Evolutionary conservation across 2,329 filamentous ascomycete species (phyloP).

Genomic region (Colletotrichum incanum): DNA sequence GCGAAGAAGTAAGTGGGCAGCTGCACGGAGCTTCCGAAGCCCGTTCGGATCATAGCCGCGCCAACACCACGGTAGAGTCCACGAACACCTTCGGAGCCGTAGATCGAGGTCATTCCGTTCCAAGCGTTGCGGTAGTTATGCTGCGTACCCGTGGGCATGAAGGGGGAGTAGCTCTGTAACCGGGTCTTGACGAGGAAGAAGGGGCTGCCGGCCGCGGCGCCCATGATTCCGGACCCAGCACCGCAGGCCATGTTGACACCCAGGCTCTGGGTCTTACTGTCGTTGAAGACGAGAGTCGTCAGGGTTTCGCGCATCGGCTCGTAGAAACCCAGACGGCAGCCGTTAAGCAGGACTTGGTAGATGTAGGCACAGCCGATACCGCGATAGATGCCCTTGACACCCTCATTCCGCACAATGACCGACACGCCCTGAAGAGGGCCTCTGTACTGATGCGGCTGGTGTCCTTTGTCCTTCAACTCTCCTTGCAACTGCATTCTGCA

Average conservation of each 20-base stretch:
- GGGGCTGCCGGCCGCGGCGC: slow-evolving; percentile 92
- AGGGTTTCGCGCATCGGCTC: slow-evolving; percentile 88
- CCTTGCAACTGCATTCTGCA: slow-evolving; percentile 93
- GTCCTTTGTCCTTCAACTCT: slow-evolving; percentile 89
- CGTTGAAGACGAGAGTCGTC: slow-evolving; percentile 79
- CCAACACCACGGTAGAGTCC: slow-evolving; percentile 93
- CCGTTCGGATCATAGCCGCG: slow-evolving; percentile 95
- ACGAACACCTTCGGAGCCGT: slow-evolving; percentile 79
- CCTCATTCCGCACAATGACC: slow-evolving; percentile 93
- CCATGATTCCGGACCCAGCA: slow-evolving; percentile 89
- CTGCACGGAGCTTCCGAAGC: slow-evolving; percentile 96
- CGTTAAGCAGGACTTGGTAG: slow-evolving; percentile 97
- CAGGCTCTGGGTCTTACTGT: slow-evolving; percentile 84
- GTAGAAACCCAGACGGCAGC: slow-evolving; percentile 97
- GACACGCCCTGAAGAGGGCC: slow-evolving; percentile 93
- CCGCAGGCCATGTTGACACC: slow-evolving; percentile 95
- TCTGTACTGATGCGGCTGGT: slow-evolving; percentile 89
- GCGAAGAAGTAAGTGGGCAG: slow-evolving; percentile 98
- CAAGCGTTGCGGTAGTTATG: slow-evolving; percentile 90
- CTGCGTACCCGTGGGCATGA: slow-evolving; percentile 96
- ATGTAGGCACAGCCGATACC: slow-evolving; percentile 94
- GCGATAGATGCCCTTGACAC: slow-evolving; percentile 86
- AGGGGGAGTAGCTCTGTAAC: slow-evolving; percentile 93
- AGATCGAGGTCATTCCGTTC: slow-evolving; percentile 88
- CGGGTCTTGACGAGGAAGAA: slow-evolving; percentile 99